These are phyloP conservation scores for Yamadazyma triangularis DNA, from an alignment of 1,139 yeast species.

Conservation along the genomic window DNA sequence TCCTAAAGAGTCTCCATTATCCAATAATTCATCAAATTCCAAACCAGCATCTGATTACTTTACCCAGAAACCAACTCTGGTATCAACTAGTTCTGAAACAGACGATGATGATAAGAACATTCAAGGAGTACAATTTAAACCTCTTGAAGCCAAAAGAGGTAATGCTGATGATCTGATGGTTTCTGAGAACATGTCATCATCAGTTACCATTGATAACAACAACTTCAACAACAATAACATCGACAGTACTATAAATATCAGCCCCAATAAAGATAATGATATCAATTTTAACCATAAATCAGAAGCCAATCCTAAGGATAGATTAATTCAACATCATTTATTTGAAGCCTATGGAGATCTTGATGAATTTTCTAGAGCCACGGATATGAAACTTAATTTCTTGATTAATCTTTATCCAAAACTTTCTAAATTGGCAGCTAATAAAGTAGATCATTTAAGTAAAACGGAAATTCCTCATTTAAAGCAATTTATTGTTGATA, in stretches of 20 bases:
- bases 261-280: constrained; percentile 8
- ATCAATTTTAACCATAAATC: not conserved
- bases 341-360: not conserved
- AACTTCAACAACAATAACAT: constrained; percentile 8
- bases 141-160: constrained; percentile 6
- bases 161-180: constrained; percentile 13
- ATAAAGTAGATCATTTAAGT: constrained; percentile 18
- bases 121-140: constrained; percentile 8
- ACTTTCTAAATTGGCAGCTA: constrained; percentile 15
- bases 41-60: not conserved
- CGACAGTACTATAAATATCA: constrained; percentile 7
- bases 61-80: not conserved
- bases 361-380: constrained; percentile 13
- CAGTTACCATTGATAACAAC: constrained; percentile 4
- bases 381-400: constrained; percentile 21
- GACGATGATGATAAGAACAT: constrained; percentile 6
- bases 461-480: constrained; percentile 20
- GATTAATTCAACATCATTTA: not conserved
- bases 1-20: not conserved
- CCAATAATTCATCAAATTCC: not conserved
- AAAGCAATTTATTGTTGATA: constrained; percentile 20
- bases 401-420: constrained; percentile 27
- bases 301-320: not conserved
- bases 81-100: constrained; percentile 13
- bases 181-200: constrained; percentile 9